Base-by-base conservation (phyloP, 108 stramenopile species). In the Nitzschia sp. region DNA sequence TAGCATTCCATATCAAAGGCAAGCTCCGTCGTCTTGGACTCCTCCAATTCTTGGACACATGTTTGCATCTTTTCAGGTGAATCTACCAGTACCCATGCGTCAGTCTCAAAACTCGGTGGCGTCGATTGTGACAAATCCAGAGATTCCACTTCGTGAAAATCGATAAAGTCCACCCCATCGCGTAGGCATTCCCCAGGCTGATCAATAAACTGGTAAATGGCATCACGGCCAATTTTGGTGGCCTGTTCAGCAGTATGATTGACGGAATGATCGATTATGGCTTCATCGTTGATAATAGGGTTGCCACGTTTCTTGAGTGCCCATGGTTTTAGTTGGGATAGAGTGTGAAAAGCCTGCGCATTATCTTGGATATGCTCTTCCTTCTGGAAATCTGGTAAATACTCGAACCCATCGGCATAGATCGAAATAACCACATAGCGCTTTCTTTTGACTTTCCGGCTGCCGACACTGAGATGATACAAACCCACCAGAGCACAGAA, bases 1-100 rank as follows among this genome's bases (percentile, higher is more conserved):
- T 83, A 74, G 70, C 82, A 80, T 58, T 95, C 95, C 62, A 95
- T 46, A 80, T 95, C 94, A 85, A 95, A 92, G 19, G 77, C 93
- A 65, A 95, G 48, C 57, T 87, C 86, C 17, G 80, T 73, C 29
- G 64, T 54, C 46, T 48, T 51, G 23, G 30, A 51, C 9, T 38
- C 53, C 8, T 62, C 38, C 21, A 91, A 58, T 64, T 92, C 89
- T 24, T 76, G 34, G 2, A 79, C 72, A 56, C 90, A 92, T 57
- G 68, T 64, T 51, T 71, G 69, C 80, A 95, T 80, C 54, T 81
- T 81, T 8, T 77, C 84, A 1, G 80, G 77, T 13, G 89, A 72
- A 55, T 89, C 85, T 13, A 95, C 87, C 21, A 89, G 45, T 77
- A 75, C 71, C 82, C 84, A 89, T 30, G 67, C 54, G 31, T 46